Conservation (phyloP, 129 eudicot species). For the sunflower (Helianthus annuus) region DNA sequence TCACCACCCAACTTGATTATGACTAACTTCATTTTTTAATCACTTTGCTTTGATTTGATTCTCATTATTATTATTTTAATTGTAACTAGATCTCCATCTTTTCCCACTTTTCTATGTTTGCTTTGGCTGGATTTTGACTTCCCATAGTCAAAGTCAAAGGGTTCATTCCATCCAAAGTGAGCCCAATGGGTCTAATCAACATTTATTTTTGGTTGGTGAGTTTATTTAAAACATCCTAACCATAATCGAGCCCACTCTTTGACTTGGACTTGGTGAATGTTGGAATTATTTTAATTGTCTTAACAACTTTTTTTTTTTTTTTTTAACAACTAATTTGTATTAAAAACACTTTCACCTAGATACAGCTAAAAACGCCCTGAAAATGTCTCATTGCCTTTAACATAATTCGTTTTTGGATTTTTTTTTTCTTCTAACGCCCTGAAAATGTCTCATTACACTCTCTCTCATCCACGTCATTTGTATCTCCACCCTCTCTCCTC, state of each 20-base stretch:
- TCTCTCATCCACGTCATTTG: too few species aligned
- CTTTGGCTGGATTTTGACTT: slow-evolving; percentile 33
- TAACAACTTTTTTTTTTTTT: too few species aligned
- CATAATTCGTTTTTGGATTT: too few species aligned
- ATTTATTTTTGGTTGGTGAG: slow-evolving; percentile 15
- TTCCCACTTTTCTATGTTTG: slow-evolving; percentile 25
- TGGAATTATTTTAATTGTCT: background rate
- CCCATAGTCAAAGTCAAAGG: slow-evolving; percentile 36
- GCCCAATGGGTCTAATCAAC: background rate
- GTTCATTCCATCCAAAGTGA: slow-evolving; percentile 15
- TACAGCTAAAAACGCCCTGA: too few species aligned
- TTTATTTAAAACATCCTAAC: slow-evolving; percentile 17
- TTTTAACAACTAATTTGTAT: background rate
- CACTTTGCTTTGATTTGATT: slow-evolving; percentile 48
- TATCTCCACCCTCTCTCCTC: too few species aligned
- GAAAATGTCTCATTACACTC: too few species aligned
- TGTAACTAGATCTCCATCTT: slow-evolving; percentile 34
- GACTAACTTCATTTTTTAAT: slow-evolving; percentile 35
- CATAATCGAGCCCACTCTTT: slow-evolving; percentile 24
- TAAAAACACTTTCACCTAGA: too few species aligned
- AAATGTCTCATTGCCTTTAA: too few species aligned
- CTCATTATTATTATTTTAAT: slow-evolving; percentile 31
- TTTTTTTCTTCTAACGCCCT: too few species aligned
- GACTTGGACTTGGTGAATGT: slow-evolving; percentile 30
- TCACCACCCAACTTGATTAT: slow-evolving; percentile 42